phyloP scores from a whole-genome alignment of 106 monocot species.

The Dactylorhiza incarnata region DNA sequence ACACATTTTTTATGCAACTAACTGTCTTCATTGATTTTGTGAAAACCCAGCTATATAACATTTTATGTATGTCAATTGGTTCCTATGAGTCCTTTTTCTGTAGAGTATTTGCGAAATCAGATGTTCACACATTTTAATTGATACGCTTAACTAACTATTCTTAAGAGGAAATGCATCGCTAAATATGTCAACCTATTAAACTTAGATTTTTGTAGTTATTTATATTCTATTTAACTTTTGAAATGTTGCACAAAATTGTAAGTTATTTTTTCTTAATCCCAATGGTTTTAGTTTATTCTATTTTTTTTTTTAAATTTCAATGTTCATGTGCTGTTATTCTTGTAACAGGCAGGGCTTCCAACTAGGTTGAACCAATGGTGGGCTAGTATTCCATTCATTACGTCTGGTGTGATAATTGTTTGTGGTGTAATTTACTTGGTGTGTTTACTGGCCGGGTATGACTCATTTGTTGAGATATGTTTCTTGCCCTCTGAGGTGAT shows the following conservation, averaged over 20 bases:
- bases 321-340: slow-evolving; percentile 5
- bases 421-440: slow-evolving; percentile 57
- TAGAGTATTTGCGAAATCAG: too few relatives aligned
- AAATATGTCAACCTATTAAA: neutral
- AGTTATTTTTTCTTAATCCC: neutral
- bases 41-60: too few relatives aligned
- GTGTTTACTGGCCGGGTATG: slow-evolving; percentile 59
- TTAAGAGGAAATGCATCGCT: neutral
- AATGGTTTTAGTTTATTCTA: too few relatives aligned
- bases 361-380: slow-evolving; percentile 74
- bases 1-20: too few relatives aligned
- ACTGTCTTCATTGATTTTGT: too few relatives aligned
- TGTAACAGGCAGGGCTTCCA: slow-evolving; percentile 44
- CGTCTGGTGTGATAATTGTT: slow-evolving; percentile 47
- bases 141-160: neutral
- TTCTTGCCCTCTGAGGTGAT: slow-evolving; percentile 58
- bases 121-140: neutral
- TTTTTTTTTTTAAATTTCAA: neutral
- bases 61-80: too few relatives aligned
- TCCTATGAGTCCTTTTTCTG: too few relatives aligned
- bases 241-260: too few relatives aligned
- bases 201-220: neutral
- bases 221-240: neutral
- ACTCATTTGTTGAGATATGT: slow-evolving; percentile 56
- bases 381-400: slow-evolving; percentile 61